Evolutionary conservation across 768 basidiomycete species (phyloP).

Genomic region (Tylopilus rubrobrunneus): DNA sequence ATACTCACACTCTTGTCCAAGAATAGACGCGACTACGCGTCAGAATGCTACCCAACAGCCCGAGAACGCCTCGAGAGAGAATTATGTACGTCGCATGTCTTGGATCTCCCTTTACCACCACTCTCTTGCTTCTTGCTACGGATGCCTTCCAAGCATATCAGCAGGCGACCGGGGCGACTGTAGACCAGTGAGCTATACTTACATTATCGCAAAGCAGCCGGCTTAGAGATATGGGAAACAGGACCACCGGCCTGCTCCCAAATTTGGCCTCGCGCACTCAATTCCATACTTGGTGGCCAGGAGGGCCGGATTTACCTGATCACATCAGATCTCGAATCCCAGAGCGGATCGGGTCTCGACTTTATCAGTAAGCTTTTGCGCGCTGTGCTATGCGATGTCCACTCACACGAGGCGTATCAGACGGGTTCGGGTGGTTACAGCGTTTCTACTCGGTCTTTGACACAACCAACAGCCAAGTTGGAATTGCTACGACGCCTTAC

Average conservation of each 20-base stretch:
- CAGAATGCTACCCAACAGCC: too few relatives aligned
- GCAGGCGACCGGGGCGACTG: slow-evolving; percentile 46
- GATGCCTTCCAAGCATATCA: slow-evolving; percentile 58
- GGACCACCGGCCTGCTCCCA: slow-evolving; percentile 60
- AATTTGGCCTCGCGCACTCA: slow-evolving; percentile 63
- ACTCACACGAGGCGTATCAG: slow-evolving; percentile 25
- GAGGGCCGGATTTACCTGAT: slow-evolving; percentile 51
- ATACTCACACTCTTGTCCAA: too few relatives aligned
- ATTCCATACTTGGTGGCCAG: slow-evolving; percentile 54
- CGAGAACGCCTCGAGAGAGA: too few relatives aligned
- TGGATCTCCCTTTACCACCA: too few relatives aligned
- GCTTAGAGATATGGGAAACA: slow-evolving; percentile 14
- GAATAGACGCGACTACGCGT: too few relatives aligned
- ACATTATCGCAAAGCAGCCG: not conserved
- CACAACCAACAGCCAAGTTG: slow-evolving; percentile 26
- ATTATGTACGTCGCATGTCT: too few relatives aligned
- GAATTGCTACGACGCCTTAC: slow-evolving; percentile 31
- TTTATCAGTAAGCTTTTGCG: slow-evolving; percentile 50
- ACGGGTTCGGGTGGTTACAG: slow-evolving; percentile 56
- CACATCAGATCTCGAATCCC: slow-evolving; percentile 47
- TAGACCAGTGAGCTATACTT: slow-evolving; percentile 43
- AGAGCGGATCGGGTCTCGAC: slow-evolving; percentile 55
- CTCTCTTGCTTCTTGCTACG: slow-evolving; percentile 52
- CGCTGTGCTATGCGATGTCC: not conserved
- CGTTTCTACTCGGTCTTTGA: slow-evolving; percentile 58